Conservation (phyloP, 2,329 filamentous ascomycete genomes). For the Fusarium acutatum region DNA sequence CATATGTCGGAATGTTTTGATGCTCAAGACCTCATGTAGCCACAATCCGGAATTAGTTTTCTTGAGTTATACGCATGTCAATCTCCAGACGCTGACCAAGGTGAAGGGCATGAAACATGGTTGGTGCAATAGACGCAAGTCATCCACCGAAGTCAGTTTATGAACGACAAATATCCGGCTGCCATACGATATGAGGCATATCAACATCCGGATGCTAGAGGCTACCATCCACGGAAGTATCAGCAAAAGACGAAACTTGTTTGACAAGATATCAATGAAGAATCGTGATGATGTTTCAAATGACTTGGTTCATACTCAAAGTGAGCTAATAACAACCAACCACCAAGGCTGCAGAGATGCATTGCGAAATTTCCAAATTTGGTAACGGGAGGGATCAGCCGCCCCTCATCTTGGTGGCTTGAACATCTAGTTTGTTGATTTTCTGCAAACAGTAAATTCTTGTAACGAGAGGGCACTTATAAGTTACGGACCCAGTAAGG, state of each 20-base stretch:
- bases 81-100: conserved; percentile 32
- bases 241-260: neutral
- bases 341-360: neutral
- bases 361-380: conserved; percentile 6
- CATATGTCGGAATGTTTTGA: conserved; percentile 15
- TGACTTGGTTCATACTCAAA: neutral
- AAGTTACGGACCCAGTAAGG: neutral
- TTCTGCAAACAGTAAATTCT: neutral
- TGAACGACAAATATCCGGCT: conserved; percentile 1
- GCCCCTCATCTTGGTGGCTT: conserved; percentile 14
- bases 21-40: conserved; percentile 23
- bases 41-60: conserved; percentile 29
- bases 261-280: neutral
- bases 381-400: conserved; percentile 3
- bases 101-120: conserved; percentile 16
- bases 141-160: neutral
- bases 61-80: conserved; percentile 16
- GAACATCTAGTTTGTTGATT: neutral
- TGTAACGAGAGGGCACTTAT: neutral
- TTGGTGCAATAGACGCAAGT: conserved; percentile 6
- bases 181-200: neutral
- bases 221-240: neutral
- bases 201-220: conserved; percentile 4
- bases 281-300: neutral
- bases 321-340: conserved; percentile 2